Evolutionary conservation across 169 alveolate genomes (phyloP), one percentile per base, ranked within the genome.

Genomic region (Plasmodium yoelii): DNA sequence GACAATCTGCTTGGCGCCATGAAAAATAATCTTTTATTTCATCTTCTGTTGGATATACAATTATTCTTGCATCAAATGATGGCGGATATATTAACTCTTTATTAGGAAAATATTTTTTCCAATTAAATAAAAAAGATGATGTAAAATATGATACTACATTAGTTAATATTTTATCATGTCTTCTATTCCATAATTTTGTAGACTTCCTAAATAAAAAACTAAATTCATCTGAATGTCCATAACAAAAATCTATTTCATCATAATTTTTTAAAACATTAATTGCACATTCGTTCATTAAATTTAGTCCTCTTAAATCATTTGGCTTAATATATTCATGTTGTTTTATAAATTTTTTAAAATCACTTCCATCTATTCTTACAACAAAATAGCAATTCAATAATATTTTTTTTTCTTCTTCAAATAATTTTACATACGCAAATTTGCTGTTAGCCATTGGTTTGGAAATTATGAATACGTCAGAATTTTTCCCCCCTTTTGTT

Each of bases 1-100:
- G 99, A 91, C 98, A 97, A 84, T 97, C 99, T 5, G 92, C 98
- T 72, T 96, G 98, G 69, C 99, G 73, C 98, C 98, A 97, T 34
- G 97, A 91, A 75, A 97, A 92, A 93, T 97, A 97, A 93, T 96
- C 97, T 73, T 92, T 93, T 19, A 97, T 80, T 74, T 96, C 95
- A 73, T 97, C 93, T 57, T 92, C 87, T 3, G 97, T 92, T 1
- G 99, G 99, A 69, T 97, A 97, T 49, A 95, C 87, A 22, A 98
- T 96, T 22, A 97, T 93, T 68, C 99, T 93, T 6, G 97, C 98
- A 92, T 98, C 99, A 89, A 98, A 98, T 9, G 96, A 88, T 34
- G 99, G 99, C 0, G 96, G 95, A 56, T 91, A 89, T 51, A 88
- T 63, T 72, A 97, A 88, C 60, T 88, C 90, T 28, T 88, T 82